Conservation (phyloP, 2,329 filamentous ascomycete genomes). For the Sporothrix pseudoabietina region DNA sequence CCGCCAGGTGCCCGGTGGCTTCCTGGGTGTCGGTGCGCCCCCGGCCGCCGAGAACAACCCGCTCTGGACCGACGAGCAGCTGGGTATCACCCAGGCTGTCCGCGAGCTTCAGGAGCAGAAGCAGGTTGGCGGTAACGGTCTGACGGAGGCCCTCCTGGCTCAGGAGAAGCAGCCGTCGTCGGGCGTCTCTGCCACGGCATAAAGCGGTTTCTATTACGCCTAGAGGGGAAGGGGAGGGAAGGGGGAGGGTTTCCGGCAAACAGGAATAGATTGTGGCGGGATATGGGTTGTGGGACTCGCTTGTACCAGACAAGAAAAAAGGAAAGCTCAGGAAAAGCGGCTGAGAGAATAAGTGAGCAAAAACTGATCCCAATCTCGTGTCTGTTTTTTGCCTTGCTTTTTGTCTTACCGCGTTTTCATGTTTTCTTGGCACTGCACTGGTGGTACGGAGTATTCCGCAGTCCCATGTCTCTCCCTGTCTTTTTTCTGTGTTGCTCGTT, state of each 20-base stretch:
- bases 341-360: neutral
- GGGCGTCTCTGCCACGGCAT: constrained; percentile 18
- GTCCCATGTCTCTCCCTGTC: neutral
- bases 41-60: constrained; percentile 63
- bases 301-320: neutral
- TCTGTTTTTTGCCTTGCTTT: neutral
- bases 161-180: constrained; percentile 45
- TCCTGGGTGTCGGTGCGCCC: constrained; percentile 86
- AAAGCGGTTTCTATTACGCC: constrained; percentile 4
- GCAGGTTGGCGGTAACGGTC: constrained; percentile 47
- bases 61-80: constrained; percentile 91
- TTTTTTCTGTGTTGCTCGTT: neutral
- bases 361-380: neutral
- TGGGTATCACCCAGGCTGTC: constrained; percentile 70
- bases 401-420: neutral
- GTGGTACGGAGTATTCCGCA: neutral
- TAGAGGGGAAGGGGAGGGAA: neutral
- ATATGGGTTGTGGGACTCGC: neutral
- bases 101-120: constrained; percentile 54
- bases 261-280: neutral
- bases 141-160: constrained; percentile 63
- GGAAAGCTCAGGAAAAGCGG: neutral
- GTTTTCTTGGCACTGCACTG: neutral
- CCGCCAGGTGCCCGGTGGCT: constrained; percentile 71
- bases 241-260: neutral